Evolutionary conservation across 108 stramenopile genomes (phyloP).

Genomic region (Licmophora abbreviata): DNA sequence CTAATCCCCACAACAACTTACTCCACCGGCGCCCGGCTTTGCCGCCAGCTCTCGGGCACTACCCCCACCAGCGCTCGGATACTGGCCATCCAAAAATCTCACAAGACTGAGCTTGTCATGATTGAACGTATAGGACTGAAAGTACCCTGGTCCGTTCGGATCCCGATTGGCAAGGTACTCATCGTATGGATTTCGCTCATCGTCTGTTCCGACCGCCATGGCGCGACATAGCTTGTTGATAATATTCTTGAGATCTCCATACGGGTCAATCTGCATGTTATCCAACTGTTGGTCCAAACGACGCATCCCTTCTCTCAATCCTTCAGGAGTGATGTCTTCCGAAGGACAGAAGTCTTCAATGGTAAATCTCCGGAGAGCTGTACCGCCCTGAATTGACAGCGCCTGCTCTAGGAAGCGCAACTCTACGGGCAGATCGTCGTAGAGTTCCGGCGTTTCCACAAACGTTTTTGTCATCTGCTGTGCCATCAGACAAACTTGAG

Average conservation of each 20-base stretch:
- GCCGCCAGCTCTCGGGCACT: background rate
- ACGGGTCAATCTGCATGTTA: slow-evolving; percentile 83
- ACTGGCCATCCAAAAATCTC: slow-evolving; percentile 60
- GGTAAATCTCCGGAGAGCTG: slow-evolving; percentile 66
- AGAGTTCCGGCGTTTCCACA: slow-evolving; percentile 43
- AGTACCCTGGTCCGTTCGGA: slow-evolving; percentile 58
- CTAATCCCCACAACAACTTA: background rate
- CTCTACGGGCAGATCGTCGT: slow-evolving; percentile 62
- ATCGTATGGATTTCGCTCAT: slow-evolving; percentile 60
- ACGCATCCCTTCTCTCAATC: slow-evolving; percentile 64
- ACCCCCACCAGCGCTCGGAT: slow-evolving; percentile 7
- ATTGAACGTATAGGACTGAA: slow-evolving; percentile 83
- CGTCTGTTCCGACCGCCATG: slow-evolving; percentile 68
- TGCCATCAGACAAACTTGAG: slow-evolving; percentile 63
- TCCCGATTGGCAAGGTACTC: slow-evolving; percentile 43
- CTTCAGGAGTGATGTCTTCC: slow-evolving; percentile 56
- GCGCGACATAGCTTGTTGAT: slow-evolving; percentile 54
- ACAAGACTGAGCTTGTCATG: slow-evolving; percentile 54
- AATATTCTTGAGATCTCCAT: slow-evolving; percentile 65
- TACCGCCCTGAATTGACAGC: slow-evolving; percentile 59
- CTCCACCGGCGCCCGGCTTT: background rate
- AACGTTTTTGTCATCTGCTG: slow-evolving; percentile 71
- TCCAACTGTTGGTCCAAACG: slow-evolving; percentile 61
- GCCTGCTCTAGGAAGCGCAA: slow-evolving; percentile 66
- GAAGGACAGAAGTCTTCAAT: slow-evolving; percentile 73